Evolutionary conservation across 495 filamentous ascomycete species (phyloP).

Genomic region (Neurospora sp.): DNA sequence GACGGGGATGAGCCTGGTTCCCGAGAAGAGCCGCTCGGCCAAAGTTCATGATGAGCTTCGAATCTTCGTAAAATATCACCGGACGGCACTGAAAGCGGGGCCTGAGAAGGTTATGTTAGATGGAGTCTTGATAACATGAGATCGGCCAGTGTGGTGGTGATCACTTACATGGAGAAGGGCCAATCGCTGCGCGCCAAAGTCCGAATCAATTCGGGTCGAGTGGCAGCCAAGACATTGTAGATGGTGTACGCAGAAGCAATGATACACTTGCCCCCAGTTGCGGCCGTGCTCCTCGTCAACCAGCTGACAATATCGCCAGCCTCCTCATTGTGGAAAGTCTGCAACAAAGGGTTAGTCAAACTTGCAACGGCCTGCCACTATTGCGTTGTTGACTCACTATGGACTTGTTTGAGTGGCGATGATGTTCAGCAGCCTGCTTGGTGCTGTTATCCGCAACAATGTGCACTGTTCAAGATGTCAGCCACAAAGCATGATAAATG

Average conservation of each 20-base stretch:
- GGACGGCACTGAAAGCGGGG: constrained; percentile 45
- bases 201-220: constrained; percentile 52
- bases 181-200: constrained; percentile 48
- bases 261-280: constrained; percentile 48
- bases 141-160: neutral
- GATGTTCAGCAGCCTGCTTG: constrained; percentile 33
- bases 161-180: constrained; percentile 51
- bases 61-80: constrained; percentile 45
- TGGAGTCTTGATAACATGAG: neutral
- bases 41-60: constrained; percentile 49
- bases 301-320: constrained; percentile 59
- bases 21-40: constrained; percentile 50
- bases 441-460: constrained; percentile 40
- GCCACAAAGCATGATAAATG: constrained; percentile 2
- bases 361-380: neutral
- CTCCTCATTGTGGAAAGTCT: constrained; percentile 69
- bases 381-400: constrained; percentile 27
- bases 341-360: neutral
- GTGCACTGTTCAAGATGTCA: constrained; percentile 31
- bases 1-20: constrained; percentile 43
- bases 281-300: constrained; percentile 45
- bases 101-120: constrained; percentile 18
- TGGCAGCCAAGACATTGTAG: constrained; percentile 55
- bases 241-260: constrained; percentile 50
- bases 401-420: constrained; percentile 39